Evolutionary conservation across 441 rosid species (phyloP).

Genomic region (Populus tomentosa): DNA sequence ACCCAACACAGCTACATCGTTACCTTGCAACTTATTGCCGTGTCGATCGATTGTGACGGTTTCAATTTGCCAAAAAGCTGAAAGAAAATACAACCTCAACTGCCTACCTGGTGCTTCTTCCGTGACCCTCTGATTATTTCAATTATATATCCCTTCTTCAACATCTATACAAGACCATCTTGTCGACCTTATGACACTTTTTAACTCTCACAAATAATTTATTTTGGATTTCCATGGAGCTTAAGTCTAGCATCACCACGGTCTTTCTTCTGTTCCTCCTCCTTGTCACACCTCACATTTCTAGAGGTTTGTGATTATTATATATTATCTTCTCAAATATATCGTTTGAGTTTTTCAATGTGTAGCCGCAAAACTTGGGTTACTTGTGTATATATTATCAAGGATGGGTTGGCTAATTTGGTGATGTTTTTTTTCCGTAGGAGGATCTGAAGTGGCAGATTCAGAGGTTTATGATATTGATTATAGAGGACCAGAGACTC

Average conservation of each 20-base stretch:
- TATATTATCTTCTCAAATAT: no score
- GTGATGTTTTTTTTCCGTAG: neutral
- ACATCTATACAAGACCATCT: neutral
- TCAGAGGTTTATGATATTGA: constrained; percentile 43
- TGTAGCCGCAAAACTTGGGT: neutral
- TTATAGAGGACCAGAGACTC: constrained; percentile 57
- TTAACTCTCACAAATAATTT: neutral
- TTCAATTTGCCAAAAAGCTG: constrained; percentile 13
- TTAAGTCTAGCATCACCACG: constrained; percentile 12
- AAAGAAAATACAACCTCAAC: neutral
- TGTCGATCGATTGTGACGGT: constrained; percentile 31
- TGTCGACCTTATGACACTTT: neutral
- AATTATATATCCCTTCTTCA: neutral
- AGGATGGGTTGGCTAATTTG: neutral
- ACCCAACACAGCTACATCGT: constrained; percentile 25
- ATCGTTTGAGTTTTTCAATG: neutral
- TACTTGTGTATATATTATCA: neutral
- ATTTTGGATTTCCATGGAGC: constrained; percentile 26
- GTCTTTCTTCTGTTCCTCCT: constrained; percentile 28
- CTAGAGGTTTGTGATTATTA: constrained; percentile 23
- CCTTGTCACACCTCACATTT: constrained; percentile 21
- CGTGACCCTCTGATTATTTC: neutral
- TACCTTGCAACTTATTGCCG: constrained; percentile 23
- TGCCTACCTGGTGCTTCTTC: constrained; percentile 3
- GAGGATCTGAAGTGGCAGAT: constrained; percentile 7